Conservation (phyloP, 805 yeast species). For the Saturnispora hagleri region DNA sequence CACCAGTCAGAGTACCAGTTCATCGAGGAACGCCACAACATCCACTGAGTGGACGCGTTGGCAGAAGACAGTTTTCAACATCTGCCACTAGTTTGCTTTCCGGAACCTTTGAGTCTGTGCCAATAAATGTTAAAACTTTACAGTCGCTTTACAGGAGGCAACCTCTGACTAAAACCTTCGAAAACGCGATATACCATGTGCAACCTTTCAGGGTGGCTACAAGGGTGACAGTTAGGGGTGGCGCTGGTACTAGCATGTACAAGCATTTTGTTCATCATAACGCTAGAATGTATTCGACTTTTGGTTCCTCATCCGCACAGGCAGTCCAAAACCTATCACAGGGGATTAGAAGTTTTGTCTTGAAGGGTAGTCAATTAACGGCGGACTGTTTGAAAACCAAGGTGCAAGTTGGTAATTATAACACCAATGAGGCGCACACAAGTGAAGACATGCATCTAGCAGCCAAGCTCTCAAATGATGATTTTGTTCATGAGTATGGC, state of each 20-base stretch:
- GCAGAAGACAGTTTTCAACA: conserved; percentile 23
- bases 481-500: conserved; percentile 28
- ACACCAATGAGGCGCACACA: conserved; percentile 23
- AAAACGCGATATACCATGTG: conserved; percentile 18
- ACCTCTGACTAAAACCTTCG: conserved; percentile 10
- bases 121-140: background rate
- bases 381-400: conserved; percentile 13
- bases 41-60: conserved; percentile 17
- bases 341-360: conserved; percentile 32
- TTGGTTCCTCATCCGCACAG: conserved; percentile 37
- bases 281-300: conserved; percentile 32
- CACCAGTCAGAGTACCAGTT: conserved; percentile 31
- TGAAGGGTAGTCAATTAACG: conserved; percentile 28
- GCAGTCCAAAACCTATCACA: conserved; percentile 51
- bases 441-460: conserved; percentile 28
- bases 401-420: conserved; percentile 14
- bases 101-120: background rate
- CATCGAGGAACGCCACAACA: conserved; percentile 9
- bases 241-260: conserved; percentile 25
- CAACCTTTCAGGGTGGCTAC: conserved; percentile 22
- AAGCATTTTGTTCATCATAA: conserved; percentile 29
- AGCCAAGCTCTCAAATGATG: conserved; percentile 23
- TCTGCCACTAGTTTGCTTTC: background rate
- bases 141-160: conserved; percentile 2
- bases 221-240: conserved; percentile 13